Evolutionary conservation across 805 yeast genomes (phyloP), one percentile per base, ranked within the genome.

Genomic region (Saturnispora serradocipensis): DNA sequence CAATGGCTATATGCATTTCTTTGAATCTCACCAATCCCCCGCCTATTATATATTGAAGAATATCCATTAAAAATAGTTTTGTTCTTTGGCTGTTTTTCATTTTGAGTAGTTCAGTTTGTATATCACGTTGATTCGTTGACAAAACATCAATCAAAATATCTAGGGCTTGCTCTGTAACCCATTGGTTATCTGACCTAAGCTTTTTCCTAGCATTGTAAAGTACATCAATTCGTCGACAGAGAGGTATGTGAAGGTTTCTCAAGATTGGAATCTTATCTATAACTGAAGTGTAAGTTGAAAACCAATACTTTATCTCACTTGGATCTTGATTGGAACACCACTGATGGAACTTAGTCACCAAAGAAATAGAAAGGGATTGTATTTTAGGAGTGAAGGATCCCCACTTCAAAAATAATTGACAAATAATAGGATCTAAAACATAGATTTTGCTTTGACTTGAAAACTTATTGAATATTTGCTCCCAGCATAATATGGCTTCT

Each of bases 401-500:
- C 80, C 89, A 88, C 51, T 77, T 77, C 62, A 87, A 93, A 40
- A 86, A 72, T 24, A 88, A 73, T 38, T 86, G 74, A 1, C 96
- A 83, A 11, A 88, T 72, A 0, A 89, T 73, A 38, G 87, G 77
- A 63, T 88, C 95, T 40, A 87, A 73, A 34, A 90, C 72, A 2
- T 87, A 80, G 0, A 77, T 76, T 38, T 87, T 69, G 53, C 82
- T 81, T 2, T 75, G 71, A 28, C 77, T 74, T 13, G 72, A 77
- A 16, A 91, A 65, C n/a, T 71, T 72, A 16, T 73, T 69, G 2
- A 87, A 76, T 48, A 91, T 69, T 2, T 73, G 71, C 48, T 74
- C 72, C 84, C 96, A 83, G 51, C 93, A 84, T 45, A 74, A 70
- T 42, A 93, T 68, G 0, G 91, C 79, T 39, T 76, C 75, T 15